Conservation (phyloP, 441 rosid species). For the Euphorbia celastroides region DNA sequence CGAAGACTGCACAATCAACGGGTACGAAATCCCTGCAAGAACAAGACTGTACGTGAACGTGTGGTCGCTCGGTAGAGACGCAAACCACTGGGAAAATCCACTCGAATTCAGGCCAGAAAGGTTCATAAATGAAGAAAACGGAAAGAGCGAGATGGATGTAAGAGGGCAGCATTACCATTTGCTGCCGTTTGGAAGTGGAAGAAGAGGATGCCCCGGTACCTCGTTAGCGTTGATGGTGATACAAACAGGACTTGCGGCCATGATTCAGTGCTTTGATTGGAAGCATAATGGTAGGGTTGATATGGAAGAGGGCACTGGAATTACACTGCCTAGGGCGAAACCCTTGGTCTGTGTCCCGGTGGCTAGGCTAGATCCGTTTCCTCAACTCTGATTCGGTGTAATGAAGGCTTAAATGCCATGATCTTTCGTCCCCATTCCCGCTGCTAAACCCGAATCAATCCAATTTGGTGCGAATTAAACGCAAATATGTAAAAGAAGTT, state of each 20-base stretch:
- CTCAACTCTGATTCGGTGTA: conserved; percentile 1
- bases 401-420: neutral
- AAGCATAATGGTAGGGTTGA: conserved; percentile 35
- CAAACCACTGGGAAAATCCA: conserved; percentile 55
- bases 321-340: conserved; percentile 48
- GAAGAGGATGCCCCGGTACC: conserved; percentile 70
- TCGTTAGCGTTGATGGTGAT: conserved; percentile 42
- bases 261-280: conserved; percentile 76
- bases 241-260: conserved; percentile 43
- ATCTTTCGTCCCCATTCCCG: neutral
- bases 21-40: conserved; percentile 48
- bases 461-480: too few relatives aligned
- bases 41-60: conserved; percentile 51
- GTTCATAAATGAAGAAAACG: conserved; percentile 31
- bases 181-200: conserved; percentile 63
- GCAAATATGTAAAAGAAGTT: too few relatives aligned
- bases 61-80: conserved; percentile 57
- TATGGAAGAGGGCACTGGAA: conserved; percentile 52
- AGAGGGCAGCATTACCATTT: conserved; percentile 44
- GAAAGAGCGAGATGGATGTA: conserved; percentile 35
- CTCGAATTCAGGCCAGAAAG: conserved; percentile 63
- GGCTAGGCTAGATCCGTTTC: conserved; percentile 30
- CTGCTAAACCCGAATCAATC: too few relatives aligned
- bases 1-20: conserved; percentile 41
- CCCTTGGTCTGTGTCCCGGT: conserved; percentile 39